A percentile compares a stretch with the other conserved stretches of the same genome.
Evolutionary conservation across 345 rosid genomes (phyloP).

Genomic region (Syzygium grande): DNA sequence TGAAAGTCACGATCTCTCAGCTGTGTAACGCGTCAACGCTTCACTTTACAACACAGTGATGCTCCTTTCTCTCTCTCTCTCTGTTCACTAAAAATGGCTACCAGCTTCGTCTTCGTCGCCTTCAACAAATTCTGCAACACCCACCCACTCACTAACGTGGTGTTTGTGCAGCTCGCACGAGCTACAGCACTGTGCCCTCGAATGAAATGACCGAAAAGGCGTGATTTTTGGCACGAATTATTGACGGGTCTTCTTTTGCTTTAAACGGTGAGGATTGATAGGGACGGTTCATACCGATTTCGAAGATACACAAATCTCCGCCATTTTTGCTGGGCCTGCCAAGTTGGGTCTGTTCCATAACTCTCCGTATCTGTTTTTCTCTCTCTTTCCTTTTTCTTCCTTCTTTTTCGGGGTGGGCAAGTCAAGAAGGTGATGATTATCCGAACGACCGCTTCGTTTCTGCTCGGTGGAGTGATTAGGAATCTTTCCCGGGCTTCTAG

Average conservation of each 20-base stretch:
- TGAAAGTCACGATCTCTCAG: constrained; percentile 15
- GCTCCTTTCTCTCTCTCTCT: background rate
- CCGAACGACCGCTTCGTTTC: background rate
- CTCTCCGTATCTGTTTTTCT: background rate
- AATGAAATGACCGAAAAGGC: background rate
- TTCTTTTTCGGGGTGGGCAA: background rate
- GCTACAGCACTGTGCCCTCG: background rate
- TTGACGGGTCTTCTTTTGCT: background rate
- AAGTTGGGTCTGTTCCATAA: constrained; percentile 5
- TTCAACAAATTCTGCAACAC: background rate
- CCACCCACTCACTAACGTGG: background rate
- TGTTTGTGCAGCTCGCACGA: background rate
- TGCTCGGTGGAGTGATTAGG: background rate
- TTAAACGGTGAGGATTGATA: background rate
- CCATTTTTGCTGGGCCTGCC: constrained; percentile 12
- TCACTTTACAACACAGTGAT: background rate
- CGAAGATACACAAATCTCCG: constrained; percentile 16
- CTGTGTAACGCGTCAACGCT: background rate
- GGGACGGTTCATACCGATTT: constrained; percentile 12
- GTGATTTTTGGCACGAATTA: background rate
- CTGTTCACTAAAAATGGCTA: background rate
- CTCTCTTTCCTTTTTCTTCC: background rate
- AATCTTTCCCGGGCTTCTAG: background rate
- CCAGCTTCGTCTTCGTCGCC: background rate
- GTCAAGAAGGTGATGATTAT: background rate